phyloP scores from a whole-genome alignment of 1,284 basidiomycete genomes.

The Microstroma glucosiphilum region DNA sequence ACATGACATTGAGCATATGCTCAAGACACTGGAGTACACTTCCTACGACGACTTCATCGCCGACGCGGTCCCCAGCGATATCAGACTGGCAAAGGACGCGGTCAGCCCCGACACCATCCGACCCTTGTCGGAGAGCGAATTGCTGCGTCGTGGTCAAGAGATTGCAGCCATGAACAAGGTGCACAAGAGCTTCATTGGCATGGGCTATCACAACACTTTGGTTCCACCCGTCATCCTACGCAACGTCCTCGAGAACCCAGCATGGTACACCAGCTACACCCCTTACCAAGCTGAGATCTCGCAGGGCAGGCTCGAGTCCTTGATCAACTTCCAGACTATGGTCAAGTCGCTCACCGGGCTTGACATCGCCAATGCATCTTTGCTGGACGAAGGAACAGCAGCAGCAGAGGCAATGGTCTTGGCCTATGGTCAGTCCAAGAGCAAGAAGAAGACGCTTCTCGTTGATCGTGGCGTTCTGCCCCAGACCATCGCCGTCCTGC shows the following conservation, averaged over 20 bases:
- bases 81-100: conserved; percentile 57
- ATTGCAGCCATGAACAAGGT: conserved; percentile 72
- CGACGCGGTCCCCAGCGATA: conserved; percentile 40
- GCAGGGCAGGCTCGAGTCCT: conserved; percentile 85
- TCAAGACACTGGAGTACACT: conserved; percentile 39
- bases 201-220: conserved; percentile 73
- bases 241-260: conserved; percentile 76
- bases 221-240: conserved; percentile 47
- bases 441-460: conserved; percentile 45
- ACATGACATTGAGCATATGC: conserved; percentile 36
- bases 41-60: conserved; percentile 40
- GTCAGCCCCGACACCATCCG: conserved; percentile 56
- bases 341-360: conserved; percentile 88
- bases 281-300: conserved; percentile 84
- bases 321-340: conserved; percentile 97
- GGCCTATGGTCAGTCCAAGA: conserved; percentile 33
- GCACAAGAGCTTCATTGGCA: conserved; percentile 89
- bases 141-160: conserved; percentile 68
- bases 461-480: conserved; percentile 46
- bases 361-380: conserved; percentile 61
- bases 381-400: conserved; percentile 48
- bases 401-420: conserved; percentile 50
- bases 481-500: conserved; percentile 47
- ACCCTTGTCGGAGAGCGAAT: conserved; percentile 76
- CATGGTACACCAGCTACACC: conserved; percentile 97